Percentiles rank a stretch among this genome's conserved stretches.
phyloP scores from a whole-genome alignment of 2,329 filamentous ascomycete genomes.

The Aspergillus sp. region DNA sequence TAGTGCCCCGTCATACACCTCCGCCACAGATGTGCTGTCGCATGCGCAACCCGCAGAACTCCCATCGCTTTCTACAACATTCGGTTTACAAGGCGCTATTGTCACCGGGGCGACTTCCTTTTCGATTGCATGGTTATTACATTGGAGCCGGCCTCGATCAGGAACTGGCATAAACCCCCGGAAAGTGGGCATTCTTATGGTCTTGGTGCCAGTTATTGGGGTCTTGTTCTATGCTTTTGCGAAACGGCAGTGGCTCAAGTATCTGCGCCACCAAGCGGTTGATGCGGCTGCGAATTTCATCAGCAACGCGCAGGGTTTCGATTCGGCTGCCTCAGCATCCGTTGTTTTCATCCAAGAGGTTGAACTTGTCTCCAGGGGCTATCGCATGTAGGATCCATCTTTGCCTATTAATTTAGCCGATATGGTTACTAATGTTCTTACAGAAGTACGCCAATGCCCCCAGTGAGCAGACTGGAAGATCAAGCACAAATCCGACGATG shows the following conservation, averaged over 20 bases:
- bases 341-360: constrained; percentile 85
- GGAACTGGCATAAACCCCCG: constrained; percentile 33
- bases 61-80: constrained; percentile 36
- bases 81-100: constrained; percentile 59
- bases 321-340: constrained; percentile 67
- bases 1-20: constrained; percentile 35
- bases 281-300: constrained; percentile 63
- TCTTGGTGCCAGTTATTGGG: constrained; percentile 47
- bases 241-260: constrained; percentile 73
- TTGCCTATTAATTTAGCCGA: background rate
- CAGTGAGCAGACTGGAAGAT: constrained; percentile 86
- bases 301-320: constrained; percentile 69
- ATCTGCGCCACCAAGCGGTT: constrained; percentile 67
- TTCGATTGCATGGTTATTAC: constrained; percentile 58
- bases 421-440: constrained; percentile 14
- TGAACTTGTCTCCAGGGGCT: constrained; percentile 87
- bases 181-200: constrained; percentile 33
- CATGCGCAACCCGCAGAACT: constrained; percentile 24
- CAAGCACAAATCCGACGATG: constrained; percentile 72
- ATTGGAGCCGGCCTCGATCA: constrained; percentile 61
- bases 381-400: constrained; percentile 60
- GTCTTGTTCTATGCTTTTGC: constrained; percentile 64
- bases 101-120: constrained; percentile 59
- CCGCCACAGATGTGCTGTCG: constrained; percentile 28
- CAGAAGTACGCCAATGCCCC: constrained; percentile 81